phyloP scores from a whole-genome alignment of 495 filamentous ascomycete species.

The Jackrogersella minutella region DNA sequence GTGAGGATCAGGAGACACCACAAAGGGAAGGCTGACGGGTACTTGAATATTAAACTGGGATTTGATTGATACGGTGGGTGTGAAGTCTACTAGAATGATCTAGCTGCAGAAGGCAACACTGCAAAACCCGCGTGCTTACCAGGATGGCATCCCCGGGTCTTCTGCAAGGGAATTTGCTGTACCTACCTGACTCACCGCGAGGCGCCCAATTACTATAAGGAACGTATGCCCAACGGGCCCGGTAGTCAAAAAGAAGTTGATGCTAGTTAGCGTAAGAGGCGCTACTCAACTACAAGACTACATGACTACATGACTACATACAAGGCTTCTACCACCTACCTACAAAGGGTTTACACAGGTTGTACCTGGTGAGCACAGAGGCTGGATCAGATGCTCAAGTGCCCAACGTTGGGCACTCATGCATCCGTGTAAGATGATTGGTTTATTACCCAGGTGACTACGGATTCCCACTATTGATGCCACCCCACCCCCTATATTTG shows the following conservation, averaged over 20 bases:
- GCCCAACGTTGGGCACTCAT: constrained; percentile 36
- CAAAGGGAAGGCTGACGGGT: constrained; percentile 39
- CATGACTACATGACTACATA: constrained; percentile 3
- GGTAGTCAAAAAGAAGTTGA: constrained; percentile 8
- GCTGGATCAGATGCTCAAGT: constrained; percentile 35
- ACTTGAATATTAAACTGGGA: constrained; percentile 25
- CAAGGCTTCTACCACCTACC: constrained; percentile 16
- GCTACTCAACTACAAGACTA: no score
- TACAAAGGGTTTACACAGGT: constrained; percentile 14
- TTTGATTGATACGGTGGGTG: constrained; percentile 28
- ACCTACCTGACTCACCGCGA: constrained; percentile 41
- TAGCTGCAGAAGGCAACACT: constrained; percentile 16
- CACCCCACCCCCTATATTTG: constrained; percentile 37
- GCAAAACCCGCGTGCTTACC: constrained; percentile 29
- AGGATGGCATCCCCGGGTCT: constrained; percentile 38
- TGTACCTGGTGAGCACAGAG: constrained; percentile 36
- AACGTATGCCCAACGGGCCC: constrained; percentile 40
- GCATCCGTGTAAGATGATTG: constrained; percentile 42
- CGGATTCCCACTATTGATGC: constrained; percentile 4
- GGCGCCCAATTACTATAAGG: constrained; percentile 38
- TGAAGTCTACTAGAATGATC: constrained; percentile 20
- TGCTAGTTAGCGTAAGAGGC: constrained; percentile 31
- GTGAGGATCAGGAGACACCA: constrained; percentile 36
- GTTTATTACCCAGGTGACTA: constrained; percentile 16
- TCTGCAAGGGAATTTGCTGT: constrained; percentile 40